These are phyloP conservation scores for Trebouxia sp. DNA, from an alignment of 139 green algal species.

Conservation along the genomic window DNA sequence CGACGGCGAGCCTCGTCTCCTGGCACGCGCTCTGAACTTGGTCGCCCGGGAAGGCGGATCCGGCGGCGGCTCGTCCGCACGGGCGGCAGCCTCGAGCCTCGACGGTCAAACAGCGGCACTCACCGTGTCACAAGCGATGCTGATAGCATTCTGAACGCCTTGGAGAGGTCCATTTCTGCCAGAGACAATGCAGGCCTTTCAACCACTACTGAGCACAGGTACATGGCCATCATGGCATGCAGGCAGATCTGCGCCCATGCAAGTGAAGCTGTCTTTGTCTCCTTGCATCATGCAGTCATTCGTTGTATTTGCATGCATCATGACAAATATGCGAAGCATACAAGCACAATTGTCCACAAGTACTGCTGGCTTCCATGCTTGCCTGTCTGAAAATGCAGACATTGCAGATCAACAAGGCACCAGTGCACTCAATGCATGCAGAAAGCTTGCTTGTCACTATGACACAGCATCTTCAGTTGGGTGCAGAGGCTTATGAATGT, in stretches of 20 bases:
- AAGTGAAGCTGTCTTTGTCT: no score
- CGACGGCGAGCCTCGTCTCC: background rate
- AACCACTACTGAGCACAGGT: conserved; percentile 17
- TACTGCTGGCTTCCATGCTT: background rate
- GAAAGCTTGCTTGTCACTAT: no score
- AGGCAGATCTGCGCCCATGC: no score
- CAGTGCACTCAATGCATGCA: no score
- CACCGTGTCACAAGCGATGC: conserved; percentile 9
- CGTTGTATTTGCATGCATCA: background rate
- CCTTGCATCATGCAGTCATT: background rate
- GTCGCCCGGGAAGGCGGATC: conserved; percentile 49
- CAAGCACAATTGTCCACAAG: background rate
- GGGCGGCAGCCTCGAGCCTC: background rate
- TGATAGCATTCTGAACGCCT: conserved; percentile 34
- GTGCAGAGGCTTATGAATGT: no score
- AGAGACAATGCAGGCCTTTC: conserved; percentile 6
- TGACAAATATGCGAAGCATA: background rate
- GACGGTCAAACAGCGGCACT: conserved; percentile 2
- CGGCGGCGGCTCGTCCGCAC: conserved; percentile 67
- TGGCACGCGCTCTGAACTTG: conserved; percentile 43
- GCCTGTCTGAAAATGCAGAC: background rate
- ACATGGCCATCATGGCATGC: conserved; percentile 12
- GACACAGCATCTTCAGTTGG: no score
- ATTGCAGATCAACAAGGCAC: no score
- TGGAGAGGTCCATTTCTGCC: conserved; percentile 31